A percentile compares a stretch with the other conserved stretches of the same genome.
These are phyloP conservation scores for Coemansia sp. DNA, from an alignment of 192 early-diverging fungal genomes.

Conservation along the genomic window DNA sequence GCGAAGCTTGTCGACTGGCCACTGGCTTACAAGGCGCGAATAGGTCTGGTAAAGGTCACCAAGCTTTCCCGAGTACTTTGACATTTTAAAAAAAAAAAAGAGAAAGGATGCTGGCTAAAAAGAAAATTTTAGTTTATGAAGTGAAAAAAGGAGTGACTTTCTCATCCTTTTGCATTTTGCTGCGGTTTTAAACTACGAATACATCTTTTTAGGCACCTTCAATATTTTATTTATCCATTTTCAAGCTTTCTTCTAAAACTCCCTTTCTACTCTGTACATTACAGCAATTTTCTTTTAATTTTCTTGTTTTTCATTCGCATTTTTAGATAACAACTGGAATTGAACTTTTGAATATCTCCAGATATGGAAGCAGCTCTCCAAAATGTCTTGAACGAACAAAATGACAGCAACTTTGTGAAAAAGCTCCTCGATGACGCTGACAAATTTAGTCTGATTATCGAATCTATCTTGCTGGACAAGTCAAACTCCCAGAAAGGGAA, in stretches of 20 bases:
- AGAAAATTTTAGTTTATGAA: neutral
- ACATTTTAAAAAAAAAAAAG: constrained; percentile 17
- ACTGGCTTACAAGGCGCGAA: constrained; percentile 58
- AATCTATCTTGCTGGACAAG: constrained; percentile 21
- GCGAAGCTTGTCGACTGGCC: constrained; percentile 69
- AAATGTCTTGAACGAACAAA: constrained; percentile 20
- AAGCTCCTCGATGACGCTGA: constrained; percentile 26
- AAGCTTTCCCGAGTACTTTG: constrained; percentile 31
- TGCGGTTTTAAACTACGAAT: neutral
- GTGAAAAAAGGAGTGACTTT: neutral
- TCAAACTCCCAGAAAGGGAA: neutral
- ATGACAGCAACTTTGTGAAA: constrained; percentile 26
- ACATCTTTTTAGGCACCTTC: neutral
- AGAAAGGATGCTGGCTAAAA: neutral
- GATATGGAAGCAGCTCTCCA: constrained; percentile 2
- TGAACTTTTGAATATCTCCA: neutral
- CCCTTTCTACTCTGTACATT: neutral
- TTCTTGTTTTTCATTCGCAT: neutral
- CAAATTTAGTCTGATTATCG: constrained; percentile 8
- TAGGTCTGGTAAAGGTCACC: constrained; percentile 61
- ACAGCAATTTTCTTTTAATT: neutral
- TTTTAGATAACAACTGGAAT: neutral
- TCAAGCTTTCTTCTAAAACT: neutral
- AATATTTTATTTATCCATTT: too few species aligned
- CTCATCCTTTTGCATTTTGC: neutral